Percentiles rank a stretch among this genome's conserved stretches.
Evolutionary conservation across 208 protist species (phyloP).

Genomic region (Leishmania gerbilli): DNA sequence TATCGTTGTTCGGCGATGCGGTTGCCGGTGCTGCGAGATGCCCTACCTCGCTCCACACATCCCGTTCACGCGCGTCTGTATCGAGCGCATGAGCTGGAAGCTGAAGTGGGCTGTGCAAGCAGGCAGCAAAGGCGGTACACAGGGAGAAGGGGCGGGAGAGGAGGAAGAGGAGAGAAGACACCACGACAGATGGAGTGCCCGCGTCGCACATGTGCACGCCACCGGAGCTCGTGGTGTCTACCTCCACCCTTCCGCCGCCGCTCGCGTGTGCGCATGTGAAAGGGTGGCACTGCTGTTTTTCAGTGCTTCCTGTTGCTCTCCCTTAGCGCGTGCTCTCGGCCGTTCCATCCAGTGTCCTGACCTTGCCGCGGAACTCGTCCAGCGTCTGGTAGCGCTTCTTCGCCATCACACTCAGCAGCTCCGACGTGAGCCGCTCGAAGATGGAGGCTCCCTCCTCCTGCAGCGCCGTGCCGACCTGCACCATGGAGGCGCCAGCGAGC

Average conservation of each 20-base stretch:
- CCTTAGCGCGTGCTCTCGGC: neutral
- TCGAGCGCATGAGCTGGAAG: too few species aligned
- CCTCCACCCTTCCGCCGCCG: neutral
- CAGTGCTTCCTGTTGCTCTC: neutral
- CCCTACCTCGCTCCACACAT: too few species aligned
- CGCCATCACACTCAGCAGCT: conserved; percentile 80
- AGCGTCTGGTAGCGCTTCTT: conserved; percentile 87
- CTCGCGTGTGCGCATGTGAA: neutral
- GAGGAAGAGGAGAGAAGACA: neutral
- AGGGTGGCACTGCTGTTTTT: neutral
- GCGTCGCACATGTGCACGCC: neutral
- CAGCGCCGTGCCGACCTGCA: conserved; percentile 87
- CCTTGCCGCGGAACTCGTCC: conserved; percentile 84
- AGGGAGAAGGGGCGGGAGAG: neutral
- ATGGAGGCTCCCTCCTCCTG: conserved; percentile 75
- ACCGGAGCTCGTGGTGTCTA: neutral
- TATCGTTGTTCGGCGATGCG: too few species aligned
- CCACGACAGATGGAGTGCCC: neutral
- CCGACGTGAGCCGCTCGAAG: conserved; percentile 67
- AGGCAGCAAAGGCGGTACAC: too few species aligned
- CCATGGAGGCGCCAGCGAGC: conserved; percentile 83
- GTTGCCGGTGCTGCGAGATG: too few species aligned
- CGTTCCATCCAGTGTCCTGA: conserved; percentile 74
- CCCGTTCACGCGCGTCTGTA: too few species aligned
- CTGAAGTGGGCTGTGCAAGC: too few species aligned